Percentiles rank a stretch among this genome's conserved stretches.
These are phyloP conservation scores for Tolypocladium pustulatum DNA, from an alignment of 2,329 filamentous ascomycete species.

Conservation along the genomic window DNA sequence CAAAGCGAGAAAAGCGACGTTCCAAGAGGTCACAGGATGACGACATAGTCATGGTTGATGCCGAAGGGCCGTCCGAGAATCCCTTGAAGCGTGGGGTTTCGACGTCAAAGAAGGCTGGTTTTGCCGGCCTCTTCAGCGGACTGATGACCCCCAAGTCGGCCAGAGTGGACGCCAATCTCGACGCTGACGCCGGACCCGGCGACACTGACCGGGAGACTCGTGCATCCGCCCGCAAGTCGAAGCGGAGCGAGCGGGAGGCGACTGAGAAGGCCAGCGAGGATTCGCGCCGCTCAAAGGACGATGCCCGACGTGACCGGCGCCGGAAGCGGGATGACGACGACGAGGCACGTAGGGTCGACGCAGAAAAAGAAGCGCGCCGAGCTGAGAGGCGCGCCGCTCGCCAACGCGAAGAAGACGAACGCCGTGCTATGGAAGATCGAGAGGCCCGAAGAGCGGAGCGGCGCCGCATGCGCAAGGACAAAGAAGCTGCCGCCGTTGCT, in stretches of 20 bases:
- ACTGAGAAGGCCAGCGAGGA: constrained; percentile 34
- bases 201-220: constrained; percentile 52
- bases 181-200: constrained; percentile 35
- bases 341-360: constrained; percentile 40
- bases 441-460: constrained; percentile 40
- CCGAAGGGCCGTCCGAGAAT: constrained; percentile 18
- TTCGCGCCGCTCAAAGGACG: constrained; percentile 44
- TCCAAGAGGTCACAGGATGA: constrained; percentile 25
- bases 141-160: constrained; percentile 36
- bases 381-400: constrained; percentile 41
- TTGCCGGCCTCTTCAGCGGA: constrained; percentile 53
- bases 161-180: constrained; percentile 36
- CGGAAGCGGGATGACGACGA: constrained; percentile 46
- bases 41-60: constrained; percentile 27
- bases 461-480: constrained; percentile 36
- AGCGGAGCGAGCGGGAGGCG: constrained; percentile 39
- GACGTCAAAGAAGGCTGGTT: constrained; percentile 39
- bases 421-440: constrained; percentile 35
- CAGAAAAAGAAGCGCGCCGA: constrained; percentile 50
- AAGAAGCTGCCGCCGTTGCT: constrained; percentile 31
- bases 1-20: constrained; percentile 23
- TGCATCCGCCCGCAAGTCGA: constrained; percentile 50
- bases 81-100: constrained; percentile 22
- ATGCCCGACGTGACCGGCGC: constrained; percentile 43
- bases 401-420: constrained; percentile 37